These are phyloP conservation scores for Hemileia vastatrix DNA, from an alignment of 1,284 basidiomycete genomes.

Conservation along the genomic window DNA sequence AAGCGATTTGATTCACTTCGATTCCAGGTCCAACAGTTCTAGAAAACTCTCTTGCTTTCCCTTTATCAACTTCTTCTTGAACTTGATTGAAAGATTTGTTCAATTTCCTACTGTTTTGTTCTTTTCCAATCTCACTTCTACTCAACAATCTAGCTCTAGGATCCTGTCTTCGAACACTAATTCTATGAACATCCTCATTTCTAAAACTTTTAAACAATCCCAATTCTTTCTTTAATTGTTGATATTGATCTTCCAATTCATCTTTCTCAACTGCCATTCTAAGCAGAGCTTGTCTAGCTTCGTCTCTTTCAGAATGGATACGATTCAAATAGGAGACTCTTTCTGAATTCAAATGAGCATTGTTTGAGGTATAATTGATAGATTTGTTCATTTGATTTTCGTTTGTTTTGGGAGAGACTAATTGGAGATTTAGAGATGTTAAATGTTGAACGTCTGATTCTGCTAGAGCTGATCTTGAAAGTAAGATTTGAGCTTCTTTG, in stretches of 20 bases:
- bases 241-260: neutral
- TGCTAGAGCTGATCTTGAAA: too few relatives aligned
- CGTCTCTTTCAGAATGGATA: neutral
- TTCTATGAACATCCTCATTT: neutral
- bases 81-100: neutral
- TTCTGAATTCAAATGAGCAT: neutral
- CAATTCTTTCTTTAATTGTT: neutral
- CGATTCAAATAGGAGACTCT: neutral
- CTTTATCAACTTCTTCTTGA: neutral
- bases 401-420: neutral
- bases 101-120: neutral
- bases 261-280: neutral
- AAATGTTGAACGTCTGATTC: too few relatives aligned
- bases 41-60: neutral
- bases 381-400: neutral
- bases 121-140: neutral
- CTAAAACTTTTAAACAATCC: neutral
- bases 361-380: neutral
- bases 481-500: too few relatives aligned
- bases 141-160: neutral
- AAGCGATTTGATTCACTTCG: neutral
- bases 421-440: too few relatives aligned
- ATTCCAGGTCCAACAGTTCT: neutral
- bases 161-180: neutral
- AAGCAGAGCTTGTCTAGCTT: neutral